phyloP scores from a whole-genome alignment of 768 basidiomycete genomes.

The Tulasnella calospora region DNA sequence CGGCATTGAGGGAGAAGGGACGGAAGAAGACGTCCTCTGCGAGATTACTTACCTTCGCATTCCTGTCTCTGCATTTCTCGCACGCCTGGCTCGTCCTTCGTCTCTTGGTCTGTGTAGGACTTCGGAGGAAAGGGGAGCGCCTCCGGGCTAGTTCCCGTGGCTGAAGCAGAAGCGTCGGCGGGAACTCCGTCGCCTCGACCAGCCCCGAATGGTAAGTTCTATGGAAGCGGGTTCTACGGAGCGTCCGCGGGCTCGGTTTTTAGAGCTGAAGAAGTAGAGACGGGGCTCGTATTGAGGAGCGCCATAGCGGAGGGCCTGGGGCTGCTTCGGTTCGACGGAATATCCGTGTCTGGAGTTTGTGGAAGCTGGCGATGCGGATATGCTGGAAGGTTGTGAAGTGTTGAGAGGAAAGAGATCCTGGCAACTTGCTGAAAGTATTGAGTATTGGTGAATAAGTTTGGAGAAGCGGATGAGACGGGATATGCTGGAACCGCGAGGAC shows the following conservation, averaged over 20 bases:
- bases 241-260: slow-evolving; percentile 5
- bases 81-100: slow-evolving; percentile 36
- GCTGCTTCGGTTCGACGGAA: slow-evolving; percentile 7
- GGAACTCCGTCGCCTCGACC: neutral
- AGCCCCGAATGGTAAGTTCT: too few species aligned
- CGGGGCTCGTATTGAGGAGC: neutral
- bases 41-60: slow-evolving; percentile 34
- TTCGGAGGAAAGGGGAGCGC: slow-evolving; percentile 26
- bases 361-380: slow-evolving; percentile 10
- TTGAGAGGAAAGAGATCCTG: neutral
- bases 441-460: neutral
- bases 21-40: slow-evolving; percentile 7
- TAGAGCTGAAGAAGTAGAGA: neutral
- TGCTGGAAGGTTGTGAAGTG: slow-evolving; percentile 16
- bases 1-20: neutral
- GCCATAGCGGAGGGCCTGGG: neutral
- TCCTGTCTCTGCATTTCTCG: slow-evolving; percentile 36
- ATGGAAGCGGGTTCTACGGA: too few species aligned
- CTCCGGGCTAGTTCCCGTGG: slow-evolving; percentile 6
- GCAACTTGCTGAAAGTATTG: neutral
- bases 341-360: neutral
- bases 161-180: neutral
- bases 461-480: neutral
- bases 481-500: neutral
- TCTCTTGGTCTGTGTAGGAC: slow-evolving; percentile 27